Base-by-base conservation (phyloP, 1,139 yeast species). In the Pichia terricola region DNA sequence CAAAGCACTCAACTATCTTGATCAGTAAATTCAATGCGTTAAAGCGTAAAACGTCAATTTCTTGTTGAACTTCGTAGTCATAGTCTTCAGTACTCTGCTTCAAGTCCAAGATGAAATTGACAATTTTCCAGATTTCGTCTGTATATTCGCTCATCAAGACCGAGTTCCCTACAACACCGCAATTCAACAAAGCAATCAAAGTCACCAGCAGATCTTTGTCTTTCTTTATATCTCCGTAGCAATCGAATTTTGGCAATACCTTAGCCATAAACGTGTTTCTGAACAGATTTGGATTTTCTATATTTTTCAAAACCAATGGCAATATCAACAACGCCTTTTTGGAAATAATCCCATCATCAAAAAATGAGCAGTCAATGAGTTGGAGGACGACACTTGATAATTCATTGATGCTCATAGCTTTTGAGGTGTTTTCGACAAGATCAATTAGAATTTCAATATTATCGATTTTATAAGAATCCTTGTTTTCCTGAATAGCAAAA, bases 381-480 rank as follows among this genome's bases (percentile, higher is more conserved):
- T 66, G 62, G 4, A 55, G 48, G 7, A 72, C 64, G 4, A 75
- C 60, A 26, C 58, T 55, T 1, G 52, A 53, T 10, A 73, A 55
- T 47, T 79, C 82, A 0, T 62, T 56, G 1, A 58, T 51, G 0
- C 67, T 55, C 39, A 85, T 66, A 9, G 67, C 68, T 30, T 64
- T 58, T 2, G 88, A 87, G 48, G 79, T 66, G 45, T 72, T 68
- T 47, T 70, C 71, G 40, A 81, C 63, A 37, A 82, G 56, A 53
- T 81, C 88, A 30, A 73, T 69, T 41, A 82, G 62, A 5, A 81
- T 71, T 56, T 84, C 94, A 53, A 82, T 71, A 35, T 73, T 67
- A 52, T 83, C 91, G 38, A 81, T 69, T 1, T 77, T 67, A 9
- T 34, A 10, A 22, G 56, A 56, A 27, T 62, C 53, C 5, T 59